Evolutionary conservation across 192 early-diverging fungal species (phyloP).

Genomic region (Polychytrium aggregatum): DNA sequence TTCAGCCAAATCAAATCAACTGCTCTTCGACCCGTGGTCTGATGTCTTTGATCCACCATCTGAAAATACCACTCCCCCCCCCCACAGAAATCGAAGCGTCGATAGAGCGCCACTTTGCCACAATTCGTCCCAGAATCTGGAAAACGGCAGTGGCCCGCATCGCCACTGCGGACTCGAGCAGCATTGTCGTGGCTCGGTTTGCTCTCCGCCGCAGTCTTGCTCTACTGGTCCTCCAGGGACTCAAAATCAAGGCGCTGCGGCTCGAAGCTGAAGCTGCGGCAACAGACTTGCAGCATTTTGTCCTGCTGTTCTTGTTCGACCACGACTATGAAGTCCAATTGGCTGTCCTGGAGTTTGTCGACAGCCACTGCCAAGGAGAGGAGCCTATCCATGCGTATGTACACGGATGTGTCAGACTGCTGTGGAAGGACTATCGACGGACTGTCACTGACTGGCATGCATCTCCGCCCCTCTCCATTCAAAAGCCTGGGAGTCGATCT

Average conservation of each 20-base stretch:
- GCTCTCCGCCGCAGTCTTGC: constrained; percentile 11
- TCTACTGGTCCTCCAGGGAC: constrained; percentile 1
- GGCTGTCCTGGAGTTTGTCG: constrained; percentile 30
- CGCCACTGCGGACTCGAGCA: background rate
- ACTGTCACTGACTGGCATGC: no score
- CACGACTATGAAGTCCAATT: constrained; percentile 57
- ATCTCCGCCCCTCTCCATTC: no score
- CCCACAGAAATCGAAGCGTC: no score
- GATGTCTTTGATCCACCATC: no score
- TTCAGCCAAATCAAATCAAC: no score
- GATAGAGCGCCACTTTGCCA: constrained; percentile 13
- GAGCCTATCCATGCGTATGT: no score
- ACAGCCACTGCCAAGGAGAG: no score
- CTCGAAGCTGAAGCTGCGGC: background rate
- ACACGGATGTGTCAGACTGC: no score
- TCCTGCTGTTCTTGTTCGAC: constrained; percentile 33
- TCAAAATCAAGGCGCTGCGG: background rate
- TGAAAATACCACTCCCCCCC: no score
- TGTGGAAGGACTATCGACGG: no score
- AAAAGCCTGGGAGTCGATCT: no score
- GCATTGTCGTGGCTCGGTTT: constrained; percentile 5
- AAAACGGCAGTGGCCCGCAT: constrained; percentile 9
- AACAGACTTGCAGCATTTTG: background rate
- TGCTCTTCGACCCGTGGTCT: no score
- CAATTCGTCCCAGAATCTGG: constrained; percentile 20